Conservation (phyloP, 2,329 filamentous ascomycete species). For the Microsporum canis region DNA sequence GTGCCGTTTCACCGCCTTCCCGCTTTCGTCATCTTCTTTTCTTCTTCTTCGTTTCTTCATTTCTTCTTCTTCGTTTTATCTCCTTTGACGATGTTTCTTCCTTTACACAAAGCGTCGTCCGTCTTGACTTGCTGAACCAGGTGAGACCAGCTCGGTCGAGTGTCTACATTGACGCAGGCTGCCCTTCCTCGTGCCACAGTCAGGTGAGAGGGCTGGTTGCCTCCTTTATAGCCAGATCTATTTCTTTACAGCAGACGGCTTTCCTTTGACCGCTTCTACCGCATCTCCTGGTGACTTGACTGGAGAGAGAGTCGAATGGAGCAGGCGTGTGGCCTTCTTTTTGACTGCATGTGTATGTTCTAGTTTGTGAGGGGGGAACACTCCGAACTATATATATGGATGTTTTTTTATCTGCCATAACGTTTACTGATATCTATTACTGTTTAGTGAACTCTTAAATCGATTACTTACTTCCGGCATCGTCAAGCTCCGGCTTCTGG, state of each 20-base stretch:
- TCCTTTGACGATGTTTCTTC: too few species aligned
- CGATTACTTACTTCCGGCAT: not conserved
- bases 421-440: not conserved
- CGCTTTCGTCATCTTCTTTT: constrained; percentile 8
- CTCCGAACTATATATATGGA: not conserved
- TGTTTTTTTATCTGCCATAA: not conserved
- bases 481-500: not conserved
- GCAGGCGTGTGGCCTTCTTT: not conserved
- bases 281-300: not conserved
- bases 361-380: not conserved
- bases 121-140: not conserved
- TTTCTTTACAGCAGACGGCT: not conserved
- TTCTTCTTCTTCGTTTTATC: not conserved
- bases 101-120: not conserved
- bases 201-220: not conserved
- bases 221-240: not conserved
- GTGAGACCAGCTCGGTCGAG: not conserved
- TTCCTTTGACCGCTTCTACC: not conserved
- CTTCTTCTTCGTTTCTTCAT: constrained; percentile 6
- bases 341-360: not conserved
- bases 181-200: not conserved
- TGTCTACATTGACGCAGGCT: not conserved
- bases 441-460: not conserved
- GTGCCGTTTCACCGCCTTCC: constrained; percentile 1
- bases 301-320: not conserved